Base-by-base conservation (phyloP, 1,284 basidiomycete genomes). In the Cutaneotrichosporon sp. region DNA sequence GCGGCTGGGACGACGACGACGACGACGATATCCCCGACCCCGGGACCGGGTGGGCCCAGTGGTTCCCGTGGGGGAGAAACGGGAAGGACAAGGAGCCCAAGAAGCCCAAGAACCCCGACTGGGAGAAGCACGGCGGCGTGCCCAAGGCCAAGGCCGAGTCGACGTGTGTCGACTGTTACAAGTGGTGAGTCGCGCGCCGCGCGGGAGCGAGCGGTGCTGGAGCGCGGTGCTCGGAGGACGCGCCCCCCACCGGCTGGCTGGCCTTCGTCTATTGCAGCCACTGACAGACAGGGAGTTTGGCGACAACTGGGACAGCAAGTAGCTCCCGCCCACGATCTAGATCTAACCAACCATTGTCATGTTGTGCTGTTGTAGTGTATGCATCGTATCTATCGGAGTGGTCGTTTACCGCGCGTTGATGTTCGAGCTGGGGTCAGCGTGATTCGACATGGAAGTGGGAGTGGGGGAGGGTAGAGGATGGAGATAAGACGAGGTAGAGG, bases 111-210 rank as follows among this genome's bases (percentile, higher is more conserved):
- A 54, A 63, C 42, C 51, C 54, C 27, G 72, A 70, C 45, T 78
- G 74, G 73, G 71, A 75, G 49, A 76, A 75, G 49, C 74, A 79
- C 65, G 75, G 79, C 36, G 77, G 77, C 51, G 79, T 80, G 33
- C 80, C 80, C 0, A 66, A 66, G 47, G 68, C 79, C 11, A 69
- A 72, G 36, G 47, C 69, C 8, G 78, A 80, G 51, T 68, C 69
- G 5, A 73, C 75, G 22, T 81, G 80, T 62, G 74, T 77, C 18
- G 79, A 80, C 65, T 80, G 79, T 63, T 81, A 70, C 68, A 78
- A 76, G 60, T 80, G 79, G 77, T 60, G 72, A 79, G 63, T 77
- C 71, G 4, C 1, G n/a, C 16, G 45, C 29, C 29, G 7, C 3
- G 11, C 46, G 13, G 18, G 42, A 20, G 46, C 24, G 46, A 3